Conservation (phyloP, 2,329 filamentous ascomycete genomes). For the Epicoccum nigrum region DNA sequence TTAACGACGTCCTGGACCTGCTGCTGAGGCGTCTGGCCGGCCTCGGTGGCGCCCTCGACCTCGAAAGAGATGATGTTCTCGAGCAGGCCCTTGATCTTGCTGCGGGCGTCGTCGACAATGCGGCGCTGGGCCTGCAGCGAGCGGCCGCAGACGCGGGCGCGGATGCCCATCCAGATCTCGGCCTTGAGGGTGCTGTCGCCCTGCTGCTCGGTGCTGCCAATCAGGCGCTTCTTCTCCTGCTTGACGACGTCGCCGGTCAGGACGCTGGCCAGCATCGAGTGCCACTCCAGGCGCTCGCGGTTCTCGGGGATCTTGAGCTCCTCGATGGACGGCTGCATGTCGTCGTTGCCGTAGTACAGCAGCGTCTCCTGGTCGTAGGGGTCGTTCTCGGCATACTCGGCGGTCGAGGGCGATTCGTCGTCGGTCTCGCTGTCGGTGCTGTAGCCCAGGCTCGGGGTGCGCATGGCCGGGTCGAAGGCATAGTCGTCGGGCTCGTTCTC, state of each 20-base stretch:
- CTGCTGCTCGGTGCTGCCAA: conserved; percentile 78
- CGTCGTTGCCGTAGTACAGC: conserved; percentile 90
- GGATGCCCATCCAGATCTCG: conserved; percentile 87
- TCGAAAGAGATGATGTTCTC: conserved; percentile 92
- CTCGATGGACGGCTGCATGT: conserved; percentile 85
- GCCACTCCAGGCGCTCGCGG: conserved; percentile 92
- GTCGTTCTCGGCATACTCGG: conserved; percentile 80
- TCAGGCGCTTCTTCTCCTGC: conserved; percentile 95
- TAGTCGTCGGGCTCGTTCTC: conserved; percentile 73
- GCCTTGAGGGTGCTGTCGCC: conserved; percentile 69
- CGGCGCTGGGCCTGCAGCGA: conserved; percentile 83
- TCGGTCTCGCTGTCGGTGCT: conserved; percentile 82
- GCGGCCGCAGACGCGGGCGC: conserved; percentile 82
- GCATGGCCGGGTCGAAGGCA: conserved; percentile 67
- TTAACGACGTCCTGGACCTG: conserved; percentile 89
- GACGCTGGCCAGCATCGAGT: conserved; percentile 95
- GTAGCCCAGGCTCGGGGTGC: conserved; percentile 71
- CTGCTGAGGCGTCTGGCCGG: conserved; percentile 82
- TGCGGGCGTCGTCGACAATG: conserved; percentile 83
- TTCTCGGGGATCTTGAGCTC: conserved; percentile 88
- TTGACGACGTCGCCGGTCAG: conserved; percentile 95
- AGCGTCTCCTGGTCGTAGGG: conserved; percentile 89
- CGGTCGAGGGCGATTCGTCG: conserved; percentile 86
- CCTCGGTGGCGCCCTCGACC: conserved; percentile 91
- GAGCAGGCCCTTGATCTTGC: conserved; percentile 73